phyloP scores from a whole-genome alignment of 345 rosid genomes.

The Citrus sinensis region DVS_A1.0 CM039163.1:3534001-3534500 shows the following conservation, averaged over 20 bases:
- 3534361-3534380: conserved; percentile 61
- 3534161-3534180: conserved; percentile 60
- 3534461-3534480: conserved; percentile 52
- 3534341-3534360: conserved; percentile 47
- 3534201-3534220: conserved; percentile 48
- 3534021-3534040: conserved; percentile 33
- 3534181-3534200: conserved; percentile 52
- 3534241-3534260: conserved; percentile 48
- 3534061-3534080: conserved; percentile 33
- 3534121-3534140: conserved; percentile 51
- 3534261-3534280: conserved; percentile 50
- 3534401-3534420: conserved; percentile 54
- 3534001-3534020: conserved; percentile 50
- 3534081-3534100: conserved; percentile 41
- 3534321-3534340: conserved; percentile 36
- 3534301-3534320: conserved; percentile 65
- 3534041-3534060: conserved; percentile 35
- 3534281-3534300: conserved; percentile 72
- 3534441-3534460: conserved; percentile 45
- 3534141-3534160: conserved; percentile 45
- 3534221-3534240: conserved; percentile 51
- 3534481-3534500: conserved; percentile 58
- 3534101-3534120: conserved; percentile 48
- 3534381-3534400: conserved; percentile 39
- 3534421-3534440: conserved; percentile 60